phyloP scores from a whole-genome alignment of 73 alveolate species.

The Uronychia binucleata region DNA sequence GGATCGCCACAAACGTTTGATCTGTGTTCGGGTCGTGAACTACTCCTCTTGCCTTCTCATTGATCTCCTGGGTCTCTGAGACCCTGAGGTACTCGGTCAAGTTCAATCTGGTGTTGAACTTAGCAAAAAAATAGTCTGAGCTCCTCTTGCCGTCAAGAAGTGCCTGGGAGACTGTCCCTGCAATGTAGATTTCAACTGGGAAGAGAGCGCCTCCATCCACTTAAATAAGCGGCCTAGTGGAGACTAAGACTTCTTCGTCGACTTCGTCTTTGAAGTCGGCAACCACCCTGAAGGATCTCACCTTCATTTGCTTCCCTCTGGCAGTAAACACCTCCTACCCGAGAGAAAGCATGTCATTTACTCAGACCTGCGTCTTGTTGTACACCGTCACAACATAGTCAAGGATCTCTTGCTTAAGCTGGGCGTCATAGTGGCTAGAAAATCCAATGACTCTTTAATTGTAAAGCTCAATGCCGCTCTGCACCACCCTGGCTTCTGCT shows the following conservation, averaged over 20 bases:
- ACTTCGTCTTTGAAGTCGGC: not conserved
- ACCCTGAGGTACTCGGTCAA: slow-evolving; percentile 26
- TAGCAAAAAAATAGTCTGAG: slow-evolving; percentile 21
- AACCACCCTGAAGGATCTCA: not conserved
- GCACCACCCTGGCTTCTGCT: not conserved
- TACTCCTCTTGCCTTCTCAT: slow-evolving; percentile 37
- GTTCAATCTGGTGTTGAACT: slow-evolving; percentile 38
- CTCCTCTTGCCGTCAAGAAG: not conserved
- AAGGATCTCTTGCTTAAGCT: not conserved
- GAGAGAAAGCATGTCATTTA: not conserved
- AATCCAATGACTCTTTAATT: not conserved
- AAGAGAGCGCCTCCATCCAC: not conserved
- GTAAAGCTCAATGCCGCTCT: not conserved
- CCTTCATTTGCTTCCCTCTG: not conserved
- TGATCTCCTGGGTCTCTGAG: slow-evolving; percentile 21
- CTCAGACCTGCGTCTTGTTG: not conserved
- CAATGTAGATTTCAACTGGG: not conserved
- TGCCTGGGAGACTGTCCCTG: not conserved
- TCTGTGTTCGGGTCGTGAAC: slow-evolving; percentile 27
- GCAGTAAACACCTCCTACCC: not conserved
- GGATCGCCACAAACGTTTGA: slow-evolving; percentile 25
- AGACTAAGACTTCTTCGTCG: not conserved
- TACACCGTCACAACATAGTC: not conserved
- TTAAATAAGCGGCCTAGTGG: not conserved
- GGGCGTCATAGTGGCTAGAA: not conserved